These are phyloP conservation scores for Setaria italica DNA, from an alignment of 202 grass and related monocot genomes.

Conservation along the genomic window DNA sequence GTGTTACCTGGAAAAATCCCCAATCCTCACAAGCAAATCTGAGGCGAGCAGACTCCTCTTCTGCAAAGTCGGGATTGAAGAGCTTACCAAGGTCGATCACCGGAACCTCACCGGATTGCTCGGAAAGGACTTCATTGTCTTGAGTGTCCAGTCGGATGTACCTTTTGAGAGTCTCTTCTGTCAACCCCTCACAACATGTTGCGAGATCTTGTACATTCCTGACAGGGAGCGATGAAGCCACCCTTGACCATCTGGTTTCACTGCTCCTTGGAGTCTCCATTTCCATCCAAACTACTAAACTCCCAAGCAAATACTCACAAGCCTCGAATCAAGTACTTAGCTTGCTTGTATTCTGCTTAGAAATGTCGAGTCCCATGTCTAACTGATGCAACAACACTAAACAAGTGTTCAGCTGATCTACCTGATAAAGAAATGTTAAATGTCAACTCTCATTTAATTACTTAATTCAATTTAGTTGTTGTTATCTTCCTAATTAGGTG, in stretches of 20 bases:
- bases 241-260: not conserved
- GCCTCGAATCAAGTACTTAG: not conserved
- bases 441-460: not conserved
- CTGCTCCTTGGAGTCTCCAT: not conserved
- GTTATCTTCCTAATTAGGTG: not conserved
- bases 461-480: not conserved
- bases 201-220: conserved; percentile 49
- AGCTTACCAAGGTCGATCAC: conserved; percentile 46
- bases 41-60: conserved; percentile 39
- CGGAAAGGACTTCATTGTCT: not conserved
- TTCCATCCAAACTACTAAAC: not conserved
- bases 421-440: not conserved
- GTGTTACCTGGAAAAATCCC: conserved; percentile 54
- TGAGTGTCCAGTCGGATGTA: conserved; percentile 44
- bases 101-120: conserved; percentile 30
- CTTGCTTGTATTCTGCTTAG: not conserved
- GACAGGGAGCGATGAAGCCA: conserved; percentile 8
- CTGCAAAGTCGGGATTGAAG: not conserved
- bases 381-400: no score
- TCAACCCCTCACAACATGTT: not conserved
- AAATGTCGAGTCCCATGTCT: no score
- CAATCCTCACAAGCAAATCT: conserved; percentile 45
- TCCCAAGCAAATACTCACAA: not conserved
- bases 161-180: not conserved
- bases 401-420: no score